Evolutionary conservation across 108 stramenopile species (phyloP).

Genomic region (Skeletonema potamos): DNA sequence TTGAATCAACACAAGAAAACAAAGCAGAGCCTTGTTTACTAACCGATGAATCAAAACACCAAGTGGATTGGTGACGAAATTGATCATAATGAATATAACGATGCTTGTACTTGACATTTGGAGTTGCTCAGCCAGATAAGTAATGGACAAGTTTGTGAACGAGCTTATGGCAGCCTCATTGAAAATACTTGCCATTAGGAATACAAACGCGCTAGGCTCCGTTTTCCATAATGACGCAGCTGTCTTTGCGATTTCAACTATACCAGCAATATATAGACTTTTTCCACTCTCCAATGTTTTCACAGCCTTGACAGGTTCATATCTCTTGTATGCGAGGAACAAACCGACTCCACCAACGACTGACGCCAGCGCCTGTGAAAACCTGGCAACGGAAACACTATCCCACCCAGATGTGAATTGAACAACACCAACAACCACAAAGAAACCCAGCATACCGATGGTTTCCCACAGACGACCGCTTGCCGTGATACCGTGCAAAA

Average conservation of each 20-base stretch:
- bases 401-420: conserved; percentile 19
- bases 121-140: conserved; percentile 18
- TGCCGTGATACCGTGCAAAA: conserved; percentile 34
- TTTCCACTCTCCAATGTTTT: conserved; percentile 15
- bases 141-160: conserved; percentile 27
- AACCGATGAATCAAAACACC: conserved; percentile 14
- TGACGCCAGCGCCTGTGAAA: conserved; percentile 18
- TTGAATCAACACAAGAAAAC: background rate
- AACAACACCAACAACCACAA: conserved; percentile 21
- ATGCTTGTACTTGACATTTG: conserved; percentile 18
- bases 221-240: conserved; percentile 11
- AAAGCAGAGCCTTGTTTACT: background rate
- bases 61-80: conserved; percentile 16
- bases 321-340: conserved; percentile 23
- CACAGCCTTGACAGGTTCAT: conserved; percentile 21
- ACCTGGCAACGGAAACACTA: conserved; percentile 7
- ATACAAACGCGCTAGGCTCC: conserved; percentile 18
- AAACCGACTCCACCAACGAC: conserved; percentile 14
- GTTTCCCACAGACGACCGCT: conserved; percentile 22
- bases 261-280: conserved; percentile 20
- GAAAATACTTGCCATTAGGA: conserved; percentile 13
- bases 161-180: conserved; percentile 6
- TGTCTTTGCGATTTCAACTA: conserved; percentile 11
- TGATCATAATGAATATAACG: conserved; percentile 26
- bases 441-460: conserved; percentile 21